Base-by-base conservation (phyloP, 306 rosid species). In the Dicorynia guianensis region DNA sequence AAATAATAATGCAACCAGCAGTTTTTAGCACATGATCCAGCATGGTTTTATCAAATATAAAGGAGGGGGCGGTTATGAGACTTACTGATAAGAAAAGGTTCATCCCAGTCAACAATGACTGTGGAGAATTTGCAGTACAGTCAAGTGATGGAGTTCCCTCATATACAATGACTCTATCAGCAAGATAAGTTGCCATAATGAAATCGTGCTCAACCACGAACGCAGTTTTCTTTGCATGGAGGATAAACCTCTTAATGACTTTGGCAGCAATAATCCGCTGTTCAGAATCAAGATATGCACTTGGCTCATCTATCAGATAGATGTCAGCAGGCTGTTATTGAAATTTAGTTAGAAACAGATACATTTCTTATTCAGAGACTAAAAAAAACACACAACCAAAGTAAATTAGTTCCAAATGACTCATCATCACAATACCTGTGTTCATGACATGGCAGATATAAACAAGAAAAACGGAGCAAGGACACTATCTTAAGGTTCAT, bases 211-310 rank as follows among this genome's bases (percentile, higher is more conserved):
- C 98, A 11, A 95, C 98, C 59, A 95, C 95, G 52, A 95, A 95
- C 14, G 98, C 97, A 3, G 98, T 95, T 79, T 95, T 95, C 94
- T 95, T 95, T 43, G 97, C 95, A 73, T 95, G 98, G 74, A 95
- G 96, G 75, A 95, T 95, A 78, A 95, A 95, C 80, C 98, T 95
- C 88, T 92, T 95, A 2, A 95, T 95, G 72, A 95, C 98, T 89
- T 95, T 95, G 3, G 97, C 91, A 49, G 98, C 98, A 76, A 87
- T 87, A 83, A 95, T 95, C 20, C 98, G 91, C 87, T 95, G 98
- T 75, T 95, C 98, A 47, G 98, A 95, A 84, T 95, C 98, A 14
- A 95, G 95, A 85, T 92, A 95, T 46, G 99, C 99, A 84, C 97
- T 95, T 2, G 99, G 99, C 76, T 95, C 99, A 62, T 95, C 97